A percentile compares a stretch with the other conserved stretches of the same genome.
phyloP scores from a whole-genome alignment of 441 rosid genomes.

The Pelargonium cotyledonis region DNA sequence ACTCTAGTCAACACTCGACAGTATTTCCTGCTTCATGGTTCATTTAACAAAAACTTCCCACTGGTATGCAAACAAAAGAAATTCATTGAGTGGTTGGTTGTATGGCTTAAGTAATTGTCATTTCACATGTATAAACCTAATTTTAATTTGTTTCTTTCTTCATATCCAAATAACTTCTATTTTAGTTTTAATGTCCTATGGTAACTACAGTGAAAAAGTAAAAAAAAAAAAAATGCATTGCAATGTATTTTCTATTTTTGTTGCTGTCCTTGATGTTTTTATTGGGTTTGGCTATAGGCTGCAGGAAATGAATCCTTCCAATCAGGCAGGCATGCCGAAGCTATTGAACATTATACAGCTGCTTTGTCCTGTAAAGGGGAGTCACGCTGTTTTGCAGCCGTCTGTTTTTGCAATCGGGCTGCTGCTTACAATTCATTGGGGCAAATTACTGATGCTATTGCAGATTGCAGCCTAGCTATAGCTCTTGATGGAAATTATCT shows the following conservation, averaged over 20 bases:
- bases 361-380: constrained; percentile 68
- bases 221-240: background rate
- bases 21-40: too few species aligned
- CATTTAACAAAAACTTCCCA: too few species aligned
- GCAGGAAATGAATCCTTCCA: constrained; percentile 88
- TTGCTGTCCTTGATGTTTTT: background rate
- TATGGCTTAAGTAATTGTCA: too few species aligned
- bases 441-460: constrained; percentile 82
- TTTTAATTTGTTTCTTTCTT: too few species aligned
- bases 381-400: constrained; percentile 85
- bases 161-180: background rate
- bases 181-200: background rate
- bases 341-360: constrained; percentile 67
- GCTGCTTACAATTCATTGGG: constrained; percentile 87
- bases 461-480: constrained; percentile 92
- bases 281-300: constrained; percentile 33
- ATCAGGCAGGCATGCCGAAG: constrained; percentile 60
- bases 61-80: too few species aligned
- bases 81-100: too few species aligned
- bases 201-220: background rate
- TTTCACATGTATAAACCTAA: too few species aligned
- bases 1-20: too few species aligned
- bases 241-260: background rate
- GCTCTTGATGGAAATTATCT: constrained; percentile 80
- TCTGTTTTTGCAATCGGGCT: constrained; percentile 92